phyloP scores from a whole-genome alignment of 495 filamentous ascomycete genomes.

The Mycothermus thermophilus region DNA sequence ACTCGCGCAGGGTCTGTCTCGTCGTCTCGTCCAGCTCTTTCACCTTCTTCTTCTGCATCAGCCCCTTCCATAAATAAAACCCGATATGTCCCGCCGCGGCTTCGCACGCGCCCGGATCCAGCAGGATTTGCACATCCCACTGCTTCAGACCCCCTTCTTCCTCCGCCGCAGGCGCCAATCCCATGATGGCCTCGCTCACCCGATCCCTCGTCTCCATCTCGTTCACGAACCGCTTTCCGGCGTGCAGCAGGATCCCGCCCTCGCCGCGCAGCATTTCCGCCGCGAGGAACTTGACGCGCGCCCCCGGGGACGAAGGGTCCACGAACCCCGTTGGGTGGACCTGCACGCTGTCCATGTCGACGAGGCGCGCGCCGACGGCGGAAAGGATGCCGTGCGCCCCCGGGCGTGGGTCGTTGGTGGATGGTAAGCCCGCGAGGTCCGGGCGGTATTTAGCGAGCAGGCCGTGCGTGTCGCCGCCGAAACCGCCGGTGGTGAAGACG shows the following conservation, averaged over 20 bases:
- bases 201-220: slow-evolving; percentile 42
- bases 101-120: slow-evolving; percentile 42
- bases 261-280: slow-evolving; percentile 46
- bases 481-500: slow-evolving; percentile 43
- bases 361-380: slow-evolving; percentile 32
- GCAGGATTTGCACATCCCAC: slow-evolving; percentile 41
- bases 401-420: slow-evolving; percentile 43
- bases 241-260: slow-evolving; percentile 38
- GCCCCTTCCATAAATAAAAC: slow-evolving; percentile 45
- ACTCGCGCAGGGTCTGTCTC: slow-evolving; percentile 30
- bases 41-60: slow-evolving; percentile 39
- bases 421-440: slow-evolving; percentile 41
- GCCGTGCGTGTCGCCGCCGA: slow-evolving; percentile 42
- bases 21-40: slow-evolving; percentile 30
- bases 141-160: slow-evolving; percentile 19
- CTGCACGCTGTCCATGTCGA: slow-evolving; percentile 47
- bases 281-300: slow-evolving; percentile 42
- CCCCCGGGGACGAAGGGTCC: slow-evolving; percentile 37
- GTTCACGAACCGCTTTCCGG: slow-evolving; percentile 40
- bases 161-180: slow-evolving; percentile 12
- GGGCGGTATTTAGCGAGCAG: slow-evolving; percentile 40
- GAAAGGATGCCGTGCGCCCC: slow-evolving; percentile 36
- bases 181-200: slow-evolving; percentile 36
- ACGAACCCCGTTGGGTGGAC: slow-evolving; percentile 60
- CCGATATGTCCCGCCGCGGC: slow-evolving; percentile 38